Conservation (phyloP, 148 eudicot genomes). For the Fagopyrum tataricum region DNA sequence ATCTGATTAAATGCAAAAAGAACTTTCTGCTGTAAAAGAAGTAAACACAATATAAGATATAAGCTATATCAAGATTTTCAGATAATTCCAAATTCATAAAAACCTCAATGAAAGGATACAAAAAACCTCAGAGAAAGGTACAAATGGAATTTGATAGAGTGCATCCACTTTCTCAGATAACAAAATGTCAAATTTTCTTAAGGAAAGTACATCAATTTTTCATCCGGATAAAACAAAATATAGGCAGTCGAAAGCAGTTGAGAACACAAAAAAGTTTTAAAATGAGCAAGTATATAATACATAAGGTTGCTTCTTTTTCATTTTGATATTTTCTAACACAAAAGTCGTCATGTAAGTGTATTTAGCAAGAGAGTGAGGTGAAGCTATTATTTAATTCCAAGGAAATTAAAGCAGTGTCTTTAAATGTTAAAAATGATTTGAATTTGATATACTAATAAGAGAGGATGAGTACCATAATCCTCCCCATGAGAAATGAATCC, state of each 20-base stretch:
- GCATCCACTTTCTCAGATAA: neutral
- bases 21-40: neutral
- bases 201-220: neutral
- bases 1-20: neutral
- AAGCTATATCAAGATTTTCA: neutral
- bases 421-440: neutral
- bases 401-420: neutral
- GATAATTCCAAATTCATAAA: neutral
- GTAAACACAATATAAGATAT: neutral
- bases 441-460: slow-evolving; percentile 19
- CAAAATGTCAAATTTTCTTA: neutral
- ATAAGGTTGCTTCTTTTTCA: neutral
- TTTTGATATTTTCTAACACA: neutral
- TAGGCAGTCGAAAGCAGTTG: neutral
- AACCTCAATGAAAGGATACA: neutral
- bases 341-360: neutral
- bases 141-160: neutral
- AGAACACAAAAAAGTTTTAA: neutral
- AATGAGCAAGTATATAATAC: neutral
- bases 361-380: neutral
- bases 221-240: neutral
- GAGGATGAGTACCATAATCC: slow-evolving; percentile 47
- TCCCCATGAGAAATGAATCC: slow-evolving; percentile 27
- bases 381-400: neutral
- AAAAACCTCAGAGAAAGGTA: neutral